phyloP scores from a whole-genome alignment of 2,329 filamentous ascomycete genomes.

The Exophiala sp. region DNA sequence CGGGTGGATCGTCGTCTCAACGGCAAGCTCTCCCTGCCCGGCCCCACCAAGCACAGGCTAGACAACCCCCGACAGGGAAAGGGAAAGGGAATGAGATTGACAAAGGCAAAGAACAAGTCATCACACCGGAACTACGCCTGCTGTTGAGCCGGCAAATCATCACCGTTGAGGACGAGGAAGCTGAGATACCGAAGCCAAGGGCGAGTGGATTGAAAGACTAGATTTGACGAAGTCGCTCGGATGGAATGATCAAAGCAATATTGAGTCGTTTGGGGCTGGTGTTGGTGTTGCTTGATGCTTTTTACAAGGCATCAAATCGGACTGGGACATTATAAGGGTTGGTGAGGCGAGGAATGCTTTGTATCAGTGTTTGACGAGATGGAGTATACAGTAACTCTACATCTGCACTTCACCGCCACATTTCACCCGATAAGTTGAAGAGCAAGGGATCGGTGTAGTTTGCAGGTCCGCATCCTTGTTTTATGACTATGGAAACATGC shows the following conservation, averaged over 20 bases:
- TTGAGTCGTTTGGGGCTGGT: background rate
- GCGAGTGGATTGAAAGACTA: conserved; percentile 26
- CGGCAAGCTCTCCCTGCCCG: conserved; percentile 17
- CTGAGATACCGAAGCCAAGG: conserved; percentile 11
- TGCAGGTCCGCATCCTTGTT: too few species aligned
- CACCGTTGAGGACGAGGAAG: conserved; percentile 38
- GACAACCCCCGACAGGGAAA: conserved; percentile 21
- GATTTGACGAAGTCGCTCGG: conserved; percentile 1
- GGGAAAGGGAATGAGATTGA: conserved; percentile 31
- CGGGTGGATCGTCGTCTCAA: background rate
- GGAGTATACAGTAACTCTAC: too few species aligned
- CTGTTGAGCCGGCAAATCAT: conserved; percentile 57
- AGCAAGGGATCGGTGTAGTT: too few species aligned
- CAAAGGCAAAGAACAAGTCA: conserved; percentile 41
- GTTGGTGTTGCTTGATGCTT: background rate
- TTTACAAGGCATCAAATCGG: background rate
- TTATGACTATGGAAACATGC: too few species aligned
- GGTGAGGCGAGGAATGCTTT: background rate
- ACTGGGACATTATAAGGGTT: background rate
- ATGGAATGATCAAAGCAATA: background rate
- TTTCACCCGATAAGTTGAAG: too few species aligned
- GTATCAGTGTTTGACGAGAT: background rate
- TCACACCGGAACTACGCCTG: conserved; percentile 57
- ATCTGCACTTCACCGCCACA: too few species aligned
- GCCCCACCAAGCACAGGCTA: conserved; percentile 25